phyloP scores from a whole-genome alignment of 2,329 filamentous ascomycete genomes.

The Cyanodermella asteris region DNA sequence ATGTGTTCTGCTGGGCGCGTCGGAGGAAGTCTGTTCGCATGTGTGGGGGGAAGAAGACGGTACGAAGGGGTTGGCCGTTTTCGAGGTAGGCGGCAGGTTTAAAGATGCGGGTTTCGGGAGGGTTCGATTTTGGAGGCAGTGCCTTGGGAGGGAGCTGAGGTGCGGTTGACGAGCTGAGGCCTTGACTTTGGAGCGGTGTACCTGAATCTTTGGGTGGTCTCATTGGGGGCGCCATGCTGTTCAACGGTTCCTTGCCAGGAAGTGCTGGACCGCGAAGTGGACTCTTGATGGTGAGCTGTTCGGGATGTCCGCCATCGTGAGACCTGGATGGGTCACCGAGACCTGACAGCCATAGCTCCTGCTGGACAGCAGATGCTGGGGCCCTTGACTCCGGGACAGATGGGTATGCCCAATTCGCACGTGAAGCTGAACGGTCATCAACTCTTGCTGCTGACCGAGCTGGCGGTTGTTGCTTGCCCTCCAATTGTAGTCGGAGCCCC shows the following conservation, averaged over 20 bases:
- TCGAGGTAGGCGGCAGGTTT: conserved; percentile 73
- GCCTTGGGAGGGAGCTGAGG: conserved; percentile 10
- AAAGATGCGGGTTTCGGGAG: conserved; percentile 50
- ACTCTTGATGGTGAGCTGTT: background rate
- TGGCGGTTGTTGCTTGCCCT: conserved; percentile 11
- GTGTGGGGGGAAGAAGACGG: conserved; percentile 61
- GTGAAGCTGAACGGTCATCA: conserved; percentile 6
- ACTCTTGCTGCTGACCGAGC: conserved; percentile 9
- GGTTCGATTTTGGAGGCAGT: conserved; percentile 12
- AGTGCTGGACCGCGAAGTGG: background rate
- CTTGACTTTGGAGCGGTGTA: conserved; percentile 9
- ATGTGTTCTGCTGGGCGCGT: conserved; percentile 56
- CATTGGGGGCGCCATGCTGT: conserved; percentile 11
- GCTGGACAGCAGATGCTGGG: background rate
- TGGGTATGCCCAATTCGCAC: conserved; percentile 20
- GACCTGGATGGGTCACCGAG: conserved; percentile 9
- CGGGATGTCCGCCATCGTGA: conserved; percentile 5
- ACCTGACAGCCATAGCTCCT: background rate
- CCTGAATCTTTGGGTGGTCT: conserved; percentile 4
- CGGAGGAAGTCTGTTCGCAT: conserved; percentile 55
- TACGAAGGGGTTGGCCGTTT: conserved; percentile 65
- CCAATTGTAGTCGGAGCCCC: conserved; percentile 23
- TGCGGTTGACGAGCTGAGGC: conserved; percentile 11
- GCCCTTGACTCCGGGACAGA: conserved; percentile 16
- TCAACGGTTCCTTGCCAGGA: conserved; percentile 2